These are phyloP conservation scores for Nidula microcarpa DNA, from an alignment of 768 basidiomycete genomes.

Conservation along the genomic window DNA sequence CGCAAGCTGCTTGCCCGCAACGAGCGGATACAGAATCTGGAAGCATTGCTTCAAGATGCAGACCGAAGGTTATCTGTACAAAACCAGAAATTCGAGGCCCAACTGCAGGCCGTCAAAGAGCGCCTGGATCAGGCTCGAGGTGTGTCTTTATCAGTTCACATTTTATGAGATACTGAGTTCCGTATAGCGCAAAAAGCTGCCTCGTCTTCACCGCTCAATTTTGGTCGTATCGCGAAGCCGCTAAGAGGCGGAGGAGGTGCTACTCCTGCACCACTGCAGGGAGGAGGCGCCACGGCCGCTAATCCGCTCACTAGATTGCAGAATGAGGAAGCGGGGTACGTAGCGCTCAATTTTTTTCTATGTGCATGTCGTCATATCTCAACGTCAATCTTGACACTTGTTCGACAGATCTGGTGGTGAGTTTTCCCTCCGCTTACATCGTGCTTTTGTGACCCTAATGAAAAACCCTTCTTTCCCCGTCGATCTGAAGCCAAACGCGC, in stretches of 20 bases:
- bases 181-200: constrained; percentile 72
- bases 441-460: not conserved
- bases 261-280: constrained; percentile 32
- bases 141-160: constrained; percentile 29
- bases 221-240: constrained; percentile 96
- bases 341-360: constrained; percentile 16
- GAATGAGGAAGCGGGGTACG: constrained; percentile 75
- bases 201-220: constrained; percentile 67
- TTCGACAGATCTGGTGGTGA: not conserved
- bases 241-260: constrained; percentile 88
- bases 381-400: not conserved
- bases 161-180: not conserved
- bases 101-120: constrained; percentile 89
- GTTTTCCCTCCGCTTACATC: not conserved
- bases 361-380: not conserved
- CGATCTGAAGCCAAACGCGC: constrained; percentile 72
- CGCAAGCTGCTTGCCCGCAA: constrained; percentile 94
- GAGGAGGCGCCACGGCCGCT: constrained; percentile 42
- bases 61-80: constrained; percentile 89
- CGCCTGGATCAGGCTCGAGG: constrained; percentile 91
- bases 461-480: not conserved
- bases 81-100: constrained; percentile 94
- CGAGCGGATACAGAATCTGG: constrained; percentile 96
- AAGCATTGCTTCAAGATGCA: constrained; percentile 88
- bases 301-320: constrained; percentile 73